phyloP scores from a whole-genome alignment of 768 basidiomycete genomes.

The Botryobasidium botryosum region DNA sequence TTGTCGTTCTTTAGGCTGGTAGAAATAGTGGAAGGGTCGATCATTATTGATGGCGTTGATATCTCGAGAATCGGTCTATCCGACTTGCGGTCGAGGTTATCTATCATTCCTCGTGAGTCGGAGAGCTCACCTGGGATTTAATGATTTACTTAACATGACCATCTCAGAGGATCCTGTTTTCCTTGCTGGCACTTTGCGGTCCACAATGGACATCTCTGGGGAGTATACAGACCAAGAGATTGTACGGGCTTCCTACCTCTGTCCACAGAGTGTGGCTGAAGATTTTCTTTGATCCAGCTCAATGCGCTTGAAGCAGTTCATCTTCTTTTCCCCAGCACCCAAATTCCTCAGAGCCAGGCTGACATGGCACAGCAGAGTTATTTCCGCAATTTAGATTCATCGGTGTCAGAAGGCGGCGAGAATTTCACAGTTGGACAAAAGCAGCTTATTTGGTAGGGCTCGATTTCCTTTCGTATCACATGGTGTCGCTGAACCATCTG shows the following conservation, averaged over 20 bases:
- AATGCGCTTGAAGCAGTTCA: no score
- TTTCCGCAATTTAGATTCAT: slow-evolving; percentile 19
- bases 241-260: no score
- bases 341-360: no score
- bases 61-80: slow-evolving; percentile 22
- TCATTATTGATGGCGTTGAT: slow-evolving; percentile 28
- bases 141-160: no score
- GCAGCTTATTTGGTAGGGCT: slow-evolving; percentile 20
- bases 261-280: no score
- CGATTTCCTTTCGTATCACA: slow-evolving; percentile 9
- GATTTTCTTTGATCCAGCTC: no score
- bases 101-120: slow-evolving; percentile 28
- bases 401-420: slow-evolving; percentile 24
- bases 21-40: slow-evolving; percentile 22
- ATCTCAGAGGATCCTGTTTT: slow-evolving; percentile 23
- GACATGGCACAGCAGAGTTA: no score
- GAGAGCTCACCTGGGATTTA: no score
- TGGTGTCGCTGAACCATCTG: neutral
- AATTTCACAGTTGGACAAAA: slow-evolving; percentile 30
- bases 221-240: no score
- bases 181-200: slow-evolving; percentile 17
- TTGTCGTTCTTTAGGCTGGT: slow-evolving; percentile 25
- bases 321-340: no score
- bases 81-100: slow-evolving; percentile 9
- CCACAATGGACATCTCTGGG: slow-evolving; percentile 13